Evolutionary conservation across 805 yeast genomes (phyloP).

Genomic region (Lachancea lanzarotensis): DNA sequence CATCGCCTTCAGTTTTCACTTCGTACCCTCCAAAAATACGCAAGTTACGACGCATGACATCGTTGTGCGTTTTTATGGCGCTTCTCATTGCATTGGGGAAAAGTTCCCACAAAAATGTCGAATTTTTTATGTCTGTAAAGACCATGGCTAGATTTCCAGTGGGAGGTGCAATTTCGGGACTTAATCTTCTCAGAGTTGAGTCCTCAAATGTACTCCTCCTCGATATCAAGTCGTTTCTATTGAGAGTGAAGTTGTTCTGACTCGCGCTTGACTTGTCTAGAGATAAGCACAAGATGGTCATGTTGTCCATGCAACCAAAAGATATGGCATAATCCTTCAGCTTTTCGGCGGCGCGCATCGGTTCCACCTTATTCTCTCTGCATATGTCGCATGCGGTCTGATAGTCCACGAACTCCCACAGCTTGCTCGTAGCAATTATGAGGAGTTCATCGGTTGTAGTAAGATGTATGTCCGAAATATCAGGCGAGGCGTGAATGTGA

Average conservation of each 20-base stretch:
- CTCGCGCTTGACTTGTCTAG: conserved; percentile 45
- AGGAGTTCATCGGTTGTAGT: conserved; percentile 75
- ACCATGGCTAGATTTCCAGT: conserved; percentile 92
- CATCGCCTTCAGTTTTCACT: conserved; percentile 98
- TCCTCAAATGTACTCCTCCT: conserved; percentile 62
- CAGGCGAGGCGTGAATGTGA: conserved; percentile 84
- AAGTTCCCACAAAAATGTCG: conserved; percentile 89
- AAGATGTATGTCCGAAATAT: conserved; percentile 53
- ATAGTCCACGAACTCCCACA: conserved; percentile 80
- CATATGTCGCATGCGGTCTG: conserved; percentile 89
- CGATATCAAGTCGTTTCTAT: conserved; percentile 36
- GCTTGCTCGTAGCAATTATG: conserved; percentile 71
- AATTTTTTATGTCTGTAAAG: conserved; percentile 93
- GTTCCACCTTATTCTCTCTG: conserved; percentile 71
- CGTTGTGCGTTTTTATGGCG: conserved; percentile 90
- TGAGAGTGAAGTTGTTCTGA: conserved; percentile 25
- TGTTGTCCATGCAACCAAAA: conserved; percentile 76
- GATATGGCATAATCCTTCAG: conserved; percentile 91
- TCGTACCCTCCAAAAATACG: conserved; percentile 95
- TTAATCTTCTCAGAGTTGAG: conserved; percentile 71
- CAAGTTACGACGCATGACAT: conserved; percentile 87
- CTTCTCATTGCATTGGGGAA: conserved; percentile 92
- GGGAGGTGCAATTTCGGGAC: conserved; percentile 91
- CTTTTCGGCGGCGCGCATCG: conserved; percentile 88
- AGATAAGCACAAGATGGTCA: conserved; percentile 74